phyloP scores from a whole-genome alignment of 2,329 filamentous ascomycete species.

The Colletotrichum neosansevieriae region DNA sequence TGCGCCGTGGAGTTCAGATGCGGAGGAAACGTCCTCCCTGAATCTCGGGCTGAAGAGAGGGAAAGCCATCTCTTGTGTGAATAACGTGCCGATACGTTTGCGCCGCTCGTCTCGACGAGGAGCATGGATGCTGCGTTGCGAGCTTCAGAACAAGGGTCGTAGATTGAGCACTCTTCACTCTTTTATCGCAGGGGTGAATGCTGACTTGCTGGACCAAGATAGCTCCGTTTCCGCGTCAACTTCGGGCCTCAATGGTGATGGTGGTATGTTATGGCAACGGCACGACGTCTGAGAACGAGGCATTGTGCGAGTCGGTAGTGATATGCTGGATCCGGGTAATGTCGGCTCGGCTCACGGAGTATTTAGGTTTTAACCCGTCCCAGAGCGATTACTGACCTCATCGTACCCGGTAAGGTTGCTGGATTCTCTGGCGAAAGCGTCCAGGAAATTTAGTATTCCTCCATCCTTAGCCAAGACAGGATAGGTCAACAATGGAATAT shows the following conservation, averaged over 20 bases:
- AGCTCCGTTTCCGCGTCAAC: neutral
- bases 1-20: conserved; percentile 53
- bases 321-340: no score
- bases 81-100: conserved; percentile 54
- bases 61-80: conserved; percentile 53
- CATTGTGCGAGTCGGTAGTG: conserved; percentile 33
- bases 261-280: conserved; percentile 38
- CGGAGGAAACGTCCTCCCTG: conserved; percentile 51
- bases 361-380: no score
- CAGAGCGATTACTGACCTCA: no score
- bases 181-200: accelerated
- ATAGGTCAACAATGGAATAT: no score
- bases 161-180: conserved; percentile 47
- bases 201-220: neutral
- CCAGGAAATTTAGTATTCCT: no score
- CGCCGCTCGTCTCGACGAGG: conserved; percentile 52
- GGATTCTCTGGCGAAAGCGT: no score
- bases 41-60: conserved; percentile 49
- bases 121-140: conserved; percentile 51
- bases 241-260: conserved; percentile 37
- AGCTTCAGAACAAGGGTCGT: conserved; percentile 50
- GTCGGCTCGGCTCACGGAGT: no score
- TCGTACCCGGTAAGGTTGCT: no score
- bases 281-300: conserved; percentile 36
- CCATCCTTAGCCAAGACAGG: no score